Evolutionary conservation across 1,284 basidiomycete species (phyloP).

Genomic region (Moesziomyces parantarcticus): DNA sequence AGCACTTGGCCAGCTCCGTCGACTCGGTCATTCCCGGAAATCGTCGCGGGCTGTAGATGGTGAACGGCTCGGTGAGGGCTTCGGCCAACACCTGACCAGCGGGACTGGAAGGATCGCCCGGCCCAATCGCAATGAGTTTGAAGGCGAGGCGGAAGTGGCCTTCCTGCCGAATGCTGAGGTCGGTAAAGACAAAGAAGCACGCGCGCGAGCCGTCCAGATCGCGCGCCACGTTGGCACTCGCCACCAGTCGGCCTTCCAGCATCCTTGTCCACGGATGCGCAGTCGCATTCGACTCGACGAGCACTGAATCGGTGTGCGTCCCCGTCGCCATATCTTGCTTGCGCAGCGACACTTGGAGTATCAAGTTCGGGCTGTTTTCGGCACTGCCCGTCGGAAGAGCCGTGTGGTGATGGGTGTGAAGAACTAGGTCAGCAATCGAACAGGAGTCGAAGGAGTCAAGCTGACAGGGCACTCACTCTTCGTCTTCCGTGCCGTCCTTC

Average conservation of each 20-base stretch:
- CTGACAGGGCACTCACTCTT: slow-evolving; percentile 35
- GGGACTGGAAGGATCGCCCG: background rate
- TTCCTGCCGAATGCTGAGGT: slow-evolving; percentile 54
- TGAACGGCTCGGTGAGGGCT: slow-evolving; percentile 35
- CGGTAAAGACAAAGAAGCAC: slow-evolving; percentile 54
- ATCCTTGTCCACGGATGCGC: slow-evolving; percentile 34
- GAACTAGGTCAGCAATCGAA: background rate
- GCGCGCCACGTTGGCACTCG: slow-evolving; percentile 42
- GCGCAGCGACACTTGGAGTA: slow-evolving; percentile 38
- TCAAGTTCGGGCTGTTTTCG: slow-evolving; percentile 45
- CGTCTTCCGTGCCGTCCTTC: slow-evolving; percentile 35
- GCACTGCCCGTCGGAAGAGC: slow-evolving; percentile 14
- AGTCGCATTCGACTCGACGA: slow-evolving; percentile 35
- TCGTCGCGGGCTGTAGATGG: slow-evolving; percentile 39
- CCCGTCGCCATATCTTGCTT: slow-evolving; percentile 21
- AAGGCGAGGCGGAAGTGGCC: slow-evolving; percentile 41
- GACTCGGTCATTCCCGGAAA: slow-evolving; percentile 55
- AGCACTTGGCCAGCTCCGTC: slow-evolving; percentile 47
- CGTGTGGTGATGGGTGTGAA: background rate
- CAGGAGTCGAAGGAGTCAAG: too few relatives aligned
- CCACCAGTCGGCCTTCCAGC: slow-evolving; percentile 47
- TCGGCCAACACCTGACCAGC: slow-evolving; percentile 35
- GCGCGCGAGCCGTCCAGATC: slow-evolving; percentile 44
- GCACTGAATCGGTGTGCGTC: slow-evolving; percentile 17
- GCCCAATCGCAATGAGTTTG: slow-evolving; percentile 34